These are phyloP conservation scores for Phascolomyces articulosus DNA, from an alignment of 371 early-diverging fungal genomes.

Conservation along the genomic window DNA sequence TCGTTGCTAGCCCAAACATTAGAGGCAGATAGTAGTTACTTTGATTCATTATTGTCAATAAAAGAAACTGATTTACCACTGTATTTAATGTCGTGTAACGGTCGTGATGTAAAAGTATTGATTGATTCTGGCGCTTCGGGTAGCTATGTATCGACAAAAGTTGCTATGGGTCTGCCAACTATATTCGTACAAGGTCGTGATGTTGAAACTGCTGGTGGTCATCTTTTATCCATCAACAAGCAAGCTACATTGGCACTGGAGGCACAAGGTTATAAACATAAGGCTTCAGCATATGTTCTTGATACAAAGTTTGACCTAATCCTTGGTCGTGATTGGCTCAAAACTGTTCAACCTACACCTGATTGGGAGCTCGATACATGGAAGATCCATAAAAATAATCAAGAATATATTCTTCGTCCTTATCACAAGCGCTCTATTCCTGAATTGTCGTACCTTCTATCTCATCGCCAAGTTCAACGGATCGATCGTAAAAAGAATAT, in stretches of 20 bases:
- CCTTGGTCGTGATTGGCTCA: conserved; percentile 5
- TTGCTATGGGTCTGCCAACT: not conserved
- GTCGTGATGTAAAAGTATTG: not conserved
- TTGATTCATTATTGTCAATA: conserved; percentile 3
- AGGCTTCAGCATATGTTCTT: conserved; percentile 9
- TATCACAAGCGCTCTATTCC: not conserved
- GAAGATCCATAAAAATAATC: not conserved
- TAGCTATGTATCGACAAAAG: not conserved
- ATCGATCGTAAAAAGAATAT: not conserved
- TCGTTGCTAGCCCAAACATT: not conserved
- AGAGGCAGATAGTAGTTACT: not conserved
- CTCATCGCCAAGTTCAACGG: conserved; percentile 7
- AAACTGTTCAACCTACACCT: not conserved
- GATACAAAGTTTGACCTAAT: conserved; percentile 16
- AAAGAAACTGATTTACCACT: conserved; percentile 2
- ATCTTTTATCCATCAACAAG: not conserved
- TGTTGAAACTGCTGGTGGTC: conserved; percentile 13
- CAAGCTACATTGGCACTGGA: not conserved
- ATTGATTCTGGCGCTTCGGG: not conserved
- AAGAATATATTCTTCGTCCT: not conserved
- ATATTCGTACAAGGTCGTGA: not conserved
- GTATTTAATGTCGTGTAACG: conserved; percentile 5
- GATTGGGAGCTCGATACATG: conserved; percentile 11
- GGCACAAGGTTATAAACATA: not conserved
- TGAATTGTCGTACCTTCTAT: not conserved